Conservation (phyloP, 2,329 filamentous ascomycete genomes). For the Clarireedia sp. region DNA sequence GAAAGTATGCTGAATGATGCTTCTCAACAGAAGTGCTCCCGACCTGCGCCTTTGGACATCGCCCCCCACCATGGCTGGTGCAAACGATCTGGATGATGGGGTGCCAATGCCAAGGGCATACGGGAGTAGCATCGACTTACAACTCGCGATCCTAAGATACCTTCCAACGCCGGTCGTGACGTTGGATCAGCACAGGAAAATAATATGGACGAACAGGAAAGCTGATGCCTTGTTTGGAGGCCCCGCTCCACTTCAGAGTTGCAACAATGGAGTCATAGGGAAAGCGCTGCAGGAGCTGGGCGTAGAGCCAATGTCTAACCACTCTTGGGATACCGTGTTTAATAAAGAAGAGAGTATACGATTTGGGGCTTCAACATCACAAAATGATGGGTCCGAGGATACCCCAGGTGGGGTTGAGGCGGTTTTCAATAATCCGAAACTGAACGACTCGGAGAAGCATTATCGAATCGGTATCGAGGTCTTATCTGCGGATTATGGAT, state of each 20-base stretch:
- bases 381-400: background rate
- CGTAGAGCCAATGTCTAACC: conserved; percentile 11
- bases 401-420: conserved; percentile 8
- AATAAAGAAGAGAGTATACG: conserved; percentile 5
- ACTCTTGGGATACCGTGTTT: conserved; percentile 13
- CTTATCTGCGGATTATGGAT: conserved; percentile 8
- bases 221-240: conserved; percentile 11
- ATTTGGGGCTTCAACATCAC: background rate
- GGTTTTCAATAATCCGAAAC: conserved; percentile 1
- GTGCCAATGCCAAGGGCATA: background rate
- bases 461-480: conserved; percentile 13
- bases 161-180: conserved; percentile 19
- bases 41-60: background rate
- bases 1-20: background rate
- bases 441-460: background rate
- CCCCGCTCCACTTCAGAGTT: conserved; percentile 6
- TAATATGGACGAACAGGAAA: conserved; percentile 16
- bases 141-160: conserved; percentile 16
- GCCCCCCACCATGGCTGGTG: background rate
- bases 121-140: conserved; percentile 12
- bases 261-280: conserved; percentile 6
- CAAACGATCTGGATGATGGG: background rate
- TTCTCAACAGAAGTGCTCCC: background rate
- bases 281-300: conserved; percentile 10
- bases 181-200: conserved; percentile 12